Evolutionary conservation across 1,284 basidiomycete species (phyloP), one percentile per base, ranked within the genome.

Genomic region (Puccinia hordei): DNA sequence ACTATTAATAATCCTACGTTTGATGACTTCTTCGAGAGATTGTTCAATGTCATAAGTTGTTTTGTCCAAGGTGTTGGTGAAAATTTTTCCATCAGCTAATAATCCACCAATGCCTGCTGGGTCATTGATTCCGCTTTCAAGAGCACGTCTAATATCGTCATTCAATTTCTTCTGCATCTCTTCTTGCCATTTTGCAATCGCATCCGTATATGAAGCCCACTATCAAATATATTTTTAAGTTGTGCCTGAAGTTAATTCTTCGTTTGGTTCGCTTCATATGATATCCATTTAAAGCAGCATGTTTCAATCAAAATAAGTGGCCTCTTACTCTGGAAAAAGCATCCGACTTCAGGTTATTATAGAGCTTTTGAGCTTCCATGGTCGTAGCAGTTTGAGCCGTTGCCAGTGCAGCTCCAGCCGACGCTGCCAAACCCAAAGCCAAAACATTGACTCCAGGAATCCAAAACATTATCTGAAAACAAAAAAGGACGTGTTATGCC

Each of bases 291-390:
- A 17, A 35, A 30, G 3, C 24, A 51, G n/a, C 4, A 15, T 38
- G 5, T 41, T 30, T n/a, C 46, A 33, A 72, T n/a, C 46, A 41
- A 35, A 19, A 41, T 30, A 27, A 13, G 27, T 9, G 10, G 3
- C 9, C 3, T 59, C 61, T 63, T 49, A 76, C 73, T 76, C 73
- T 46, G 49, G 57, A 49, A 51, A 76, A 76, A n/a, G 73, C 59
- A 66, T 76, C 73, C 27, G 73, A 65, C 49, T 76, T 76, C 49
- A 49, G 49, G 24, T 38, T 27, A 66, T 65, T 49, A 19, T 41
- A 61, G 4, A 44, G 24, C 30, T 33, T 46, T 46, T 63, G 55
- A 27, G 27, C 73, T 30, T 59, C 55, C 9, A 76, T 49, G 17
- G 55, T 49, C 33, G 61, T 46, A 30, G 57, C 59, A 22, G 73